phyloP scores from a whole-genome alignment of 2,329 filamentous ascomycete species.

The Penicillium polonicum region DNA sequence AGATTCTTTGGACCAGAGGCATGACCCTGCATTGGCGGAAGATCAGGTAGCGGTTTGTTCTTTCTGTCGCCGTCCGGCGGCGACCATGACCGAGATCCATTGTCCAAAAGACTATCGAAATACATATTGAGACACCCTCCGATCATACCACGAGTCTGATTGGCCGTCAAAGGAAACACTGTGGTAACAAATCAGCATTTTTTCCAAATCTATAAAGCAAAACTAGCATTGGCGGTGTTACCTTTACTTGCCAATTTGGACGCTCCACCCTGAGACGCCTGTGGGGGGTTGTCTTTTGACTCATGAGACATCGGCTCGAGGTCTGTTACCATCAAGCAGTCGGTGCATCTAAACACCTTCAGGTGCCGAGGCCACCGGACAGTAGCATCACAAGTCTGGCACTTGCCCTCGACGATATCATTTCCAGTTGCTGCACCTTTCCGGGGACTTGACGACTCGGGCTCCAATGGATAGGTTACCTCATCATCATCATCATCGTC shows the following conservation, averaged over 20 bases:
- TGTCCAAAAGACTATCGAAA: conserved; percentile 43
- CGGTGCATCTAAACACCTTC: conserved; percentile 75
- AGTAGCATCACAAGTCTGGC: conserved; percentile 80
- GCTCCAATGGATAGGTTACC: conserved; percentile 33
- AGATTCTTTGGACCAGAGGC: conserved; percentile 17
- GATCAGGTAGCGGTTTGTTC: conserved; percentile 14
- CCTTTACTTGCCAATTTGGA: conserved; percentile 12
- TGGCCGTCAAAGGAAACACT: conserved; percentile 57
- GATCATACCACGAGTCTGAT: conserved; percentile 59
- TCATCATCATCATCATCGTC: conserved; percentile 45
- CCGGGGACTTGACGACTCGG: conserved; percentile 40
- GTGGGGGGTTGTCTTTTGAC: conserved; percentile 12
- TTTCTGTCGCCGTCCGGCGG: conserved; percentile 21
- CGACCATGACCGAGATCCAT: conserved; percentile 18
- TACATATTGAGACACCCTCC: conserved; percentile 55
- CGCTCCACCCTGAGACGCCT: not conserved
- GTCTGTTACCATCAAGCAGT: conserved; percentile 83
- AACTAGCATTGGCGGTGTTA: not conserved
- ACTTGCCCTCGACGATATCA: conserved; percentile 68
- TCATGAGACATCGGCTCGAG: conserved; percentile 50
- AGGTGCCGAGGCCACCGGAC: conserved; percentile 76
- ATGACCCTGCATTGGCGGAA: conserved; percentile 11
- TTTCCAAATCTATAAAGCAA: not conserved
- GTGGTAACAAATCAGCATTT: conserved; percentile 1
- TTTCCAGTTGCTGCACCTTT: conserved; percentile 46